Base-by-base conservation (phyloP, 192 early-diverging fungal species). In the Backusella liffmaniae region DNA sequence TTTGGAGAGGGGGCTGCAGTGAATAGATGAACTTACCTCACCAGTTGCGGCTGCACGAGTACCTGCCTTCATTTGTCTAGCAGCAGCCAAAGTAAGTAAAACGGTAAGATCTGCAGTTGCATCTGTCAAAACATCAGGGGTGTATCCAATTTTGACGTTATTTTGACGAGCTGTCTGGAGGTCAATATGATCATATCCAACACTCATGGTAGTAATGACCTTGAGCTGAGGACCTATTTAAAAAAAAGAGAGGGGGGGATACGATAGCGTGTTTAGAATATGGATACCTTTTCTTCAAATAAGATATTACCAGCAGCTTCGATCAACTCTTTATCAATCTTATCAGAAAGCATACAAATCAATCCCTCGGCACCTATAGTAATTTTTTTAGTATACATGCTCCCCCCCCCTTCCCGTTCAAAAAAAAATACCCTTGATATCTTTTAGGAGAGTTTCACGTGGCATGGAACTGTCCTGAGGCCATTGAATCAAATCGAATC, bases 41-140 rank as follows among this genome's bases (percentile, higher is more conserved):
- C 85, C 86, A 30, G 66, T 76, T 59, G 81, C 76, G 2, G 80
- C 85, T 8, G 86, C 82, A 13, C 73, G 67, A n/a, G 84, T 80
- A 32, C 78, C 73, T 76, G 90, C 88, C 49, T 90, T 89, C 67
- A 94, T 87, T n/a, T 90, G 85, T 37, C 96, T 86, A 5, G 89
- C 82, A 0, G 93, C 92, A 36, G 92, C 88, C 32, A 97, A 80
- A 16, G 91, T 86, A 56, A 97, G 81, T 23, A 93, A 84, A 6
- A 93, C 86, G 0, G 94, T 92, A 1, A 93, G 84, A 39, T 96
- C 95, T 4, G 95, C 96, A 4, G 92, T 93, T 0, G 95, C 95
- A 73, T 96, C 94, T 0, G 96, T 97, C 44, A 96, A 84, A 0
- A 96, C 94, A 72, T 92, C 91, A 18, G 95, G 94, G 0, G 96